A percentile compares a stretch with the other conserved stretches of the same genome.
Evolutionary conservation across 164 flowering plant genomes (phyloP).

Genomic region (Vitis amurensis): DNA sequence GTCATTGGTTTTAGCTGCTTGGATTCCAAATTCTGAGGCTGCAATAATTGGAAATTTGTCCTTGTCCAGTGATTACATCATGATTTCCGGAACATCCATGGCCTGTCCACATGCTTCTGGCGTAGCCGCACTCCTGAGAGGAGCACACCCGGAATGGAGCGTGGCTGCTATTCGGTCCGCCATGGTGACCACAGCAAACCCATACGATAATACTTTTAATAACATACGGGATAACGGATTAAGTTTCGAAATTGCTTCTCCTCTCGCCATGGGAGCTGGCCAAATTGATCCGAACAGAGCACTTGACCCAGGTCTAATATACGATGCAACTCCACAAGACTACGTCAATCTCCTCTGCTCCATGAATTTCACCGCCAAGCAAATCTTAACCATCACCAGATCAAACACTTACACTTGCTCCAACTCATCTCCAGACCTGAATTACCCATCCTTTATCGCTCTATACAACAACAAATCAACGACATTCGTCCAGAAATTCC

Average conservation of each 20-base stretch:
- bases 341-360: conserved; percentile 43
- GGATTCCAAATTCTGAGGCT: conserved; percentile 13
- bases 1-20: conserved; percentile 44
- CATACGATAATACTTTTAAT: conserved; percentile 27
- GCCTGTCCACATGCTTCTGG: conserved; percentile 55
- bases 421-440: conserved; percentile 40
- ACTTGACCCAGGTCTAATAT: conserved; percentile 50
- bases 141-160: conserved; percentile 47
- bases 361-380: conserved; percentile 36
- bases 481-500: conserved; percentile 10
- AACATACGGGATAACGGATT: conserved; percentile 26
- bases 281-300: conserved; percentile 46
- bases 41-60: conserved; percentile 18
- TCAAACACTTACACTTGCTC: conserved; percentile 29
- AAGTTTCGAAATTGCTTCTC: conserved; percentile 22
- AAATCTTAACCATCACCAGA: conserved; percentile 41
- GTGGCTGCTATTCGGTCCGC: conserved; percentile 52
- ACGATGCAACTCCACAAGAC: conserved; percentile 40
- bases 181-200: conserved; percentile 44
- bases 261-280: conserved; percentile 50
- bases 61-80: conserved; percentile 26
- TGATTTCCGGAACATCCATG: conserved; percentile 47
- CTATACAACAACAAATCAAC: conserved; percentile 11
- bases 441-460: conserved; percentile 58
- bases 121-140: conserved; percentile 42